Base-by-base conservation (phyloP, 257 asterid genomes). In the Nicotiana attenuata region DNA sequence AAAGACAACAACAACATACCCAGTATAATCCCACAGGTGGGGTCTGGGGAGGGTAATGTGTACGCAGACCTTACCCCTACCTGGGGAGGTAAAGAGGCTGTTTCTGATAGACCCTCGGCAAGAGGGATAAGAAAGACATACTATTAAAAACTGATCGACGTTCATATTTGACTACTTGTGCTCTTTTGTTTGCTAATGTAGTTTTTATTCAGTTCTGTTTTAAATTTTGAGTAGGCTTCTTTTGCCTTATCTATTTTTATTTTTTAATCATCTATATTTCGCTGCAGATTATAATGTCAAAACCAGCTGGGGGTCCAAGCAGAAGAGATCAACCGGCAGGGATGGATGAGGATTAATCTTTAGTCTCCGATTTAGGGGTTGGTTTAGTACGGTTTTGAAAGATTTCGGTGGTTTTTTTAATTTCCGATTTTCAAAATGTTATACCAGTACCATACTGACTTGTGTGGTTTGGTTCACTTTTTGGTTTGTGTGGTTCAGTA, bases 221-320 rank as follows among this genome's bases (percentile, higher is more conserved):
- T 73, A 5, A 24, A 73, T 73, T 75, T 75, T 50, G 41, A 24
- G 63, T 47, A 71, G 20, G 22, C 20, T 22, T 14, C 22, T 69
- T 59, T n/a, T 41, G 14, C 59, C 13, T 20, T 1, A 5, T 68
- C 20, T 45, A n/a, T 17, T 45, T 45, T 71, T 22, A 7, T 19
- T 65, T 50, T 73, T 77, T 41, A 59, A 76, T n/a, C 53, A 10
- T 65, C 24, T 57, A 22, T 20, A 41, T 69, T 57, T 59, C n/a
- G 35, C 61, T 78, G 81, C 88, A 90, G 92, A 90, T 90, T 80
- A 90, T 90, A 80, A 88, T 90, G 90, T 86, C 92, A 66, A 90
- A 88, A 80, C 92, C 91, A 26, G 92, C 92, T 45, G 92, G 92
- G 57, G 92, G 92, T 56, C 92, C 91, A 15, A 84, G 84, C 76